These are phyloP conservation scores for Fusarium nanum DNA, from an alignment of 2,329 filamentous ascomycete species.

Conservation along the genomic window DNA sequence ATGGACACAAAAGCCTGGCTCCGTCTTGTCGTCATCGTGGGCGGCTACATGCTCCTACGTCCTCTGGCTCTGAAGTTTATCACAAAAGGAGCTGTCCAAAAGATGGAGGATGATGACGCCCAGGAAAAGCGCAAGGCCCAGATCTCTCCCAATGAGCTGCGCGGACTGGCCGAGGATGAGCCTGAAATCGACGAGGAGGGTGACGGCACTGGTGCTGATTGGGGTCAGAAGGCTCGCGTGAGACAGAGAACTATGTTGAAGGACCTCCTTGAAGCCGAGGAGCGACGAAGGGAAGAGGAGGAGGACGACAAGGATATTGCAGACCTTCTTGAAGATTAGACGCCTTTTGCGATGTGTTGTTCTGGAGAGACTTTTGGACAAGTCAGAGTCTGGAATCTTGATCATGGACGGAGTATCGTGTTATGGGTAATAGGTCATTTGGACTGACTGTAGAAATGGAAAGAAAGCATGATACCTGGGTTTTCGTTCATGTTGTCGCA, in stretches of 20 bases:
- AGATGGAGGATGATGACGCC: slow-evolving; percentile 69
- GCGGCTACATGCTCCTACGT: slow-evolving; percentile 78
- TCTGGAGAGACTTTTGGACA: slow-evolving; percentile 1
- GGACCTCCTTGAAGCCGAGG: slow-evolving; percentile 72
- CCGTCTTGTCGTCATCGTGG: slow-evolving; percentile 76
- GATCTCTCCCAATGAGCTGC: slow-evolving; percentile 73
- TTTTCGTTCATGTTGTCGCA: neutral
- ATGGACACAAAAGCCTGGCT: slow-evolving; percentile 69
- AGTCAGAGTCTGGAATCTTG: slow-evolving; percentile 3
- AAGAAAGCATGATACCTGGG: neutral
- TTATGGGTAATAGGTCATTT: slow-evolving; percentile 1
- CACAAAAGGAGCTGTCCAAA: slow-evolving; percentile 70
- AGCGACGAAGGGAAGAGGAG: slow-evolving; percentile 68
- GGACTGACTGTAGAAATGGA: neutral
- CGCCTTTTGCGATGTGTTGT: neutral
- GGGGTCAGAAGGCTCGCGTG: slow-evolving; percentile 77
- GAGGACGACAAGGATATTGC: slow-evolving; percentile 81
- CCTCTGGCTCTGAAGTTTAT: slow-evolving; percentile 79
- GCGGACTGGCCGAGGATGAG: slow-evolving; percentile 66
- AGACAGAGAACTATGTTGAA: slow-evolving; percentile 75
- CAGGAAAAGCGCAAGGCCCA: slow-evolving; percentile 66
- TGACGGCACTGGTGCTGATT: slow-evolving; percentile 64
- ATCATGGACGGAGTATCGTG: slow-evolving; percentile 4
- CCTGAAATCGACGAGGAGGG: slow-evolving; percentile 61
- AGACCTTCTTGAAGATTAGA: slow-evolving; percentile 72